Percentiles rank a stretch among this genome's conserved stretches.
phyloP scores from a whole-genome alignment of 2,329 filamentous ascomycete genomes.

The Aspergillus versicolor region DNA sequence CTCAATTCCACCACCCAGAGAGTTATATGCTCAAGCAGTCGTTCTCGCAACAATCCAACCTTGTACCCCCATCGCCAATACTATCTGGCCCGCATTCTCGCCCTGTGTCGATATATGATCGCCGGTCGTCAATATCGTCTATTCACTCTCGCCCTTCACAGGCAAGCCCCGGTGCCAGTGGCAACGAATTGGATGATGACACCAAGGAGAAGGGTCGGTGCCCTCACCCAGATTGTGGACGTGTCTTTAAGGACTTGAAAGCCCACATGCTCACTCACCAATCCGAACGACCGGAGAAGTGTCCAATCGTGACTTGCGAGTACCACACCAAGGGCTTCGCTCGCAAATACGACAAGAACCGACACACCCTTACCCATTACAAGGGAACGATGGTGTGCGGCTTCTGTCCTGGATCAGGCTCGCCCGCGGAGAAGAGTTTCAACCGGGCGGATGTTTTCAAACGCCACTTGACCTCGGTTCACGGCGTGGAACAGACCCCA shows the following conservation, averaged over 20 bases:
- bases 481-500: constrained; percentile 88
- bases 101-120: constrained; percentile 45
- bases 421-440: constrained; percentile 88
- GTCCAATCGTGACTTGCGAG: constrained; percentile 86
- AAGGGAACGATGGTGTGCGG: constrained; percentile 97
- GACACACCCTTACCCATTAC: constrained; percentile 92
- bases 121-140: constrained; percentile 69
- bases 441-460: constrained; percentile 97
- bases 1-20: constrained; percentile 32
- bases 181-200: constrained; percentile 63
- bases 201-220: constrained; percentile 66
- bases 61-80: constrained; percentile 58
- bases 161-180: constrained; percentile 59
- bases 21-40: constrained; percentile 30
- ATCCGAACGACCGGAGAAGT: constrained; percentile 88
- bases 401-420: constrained; percentile 87
- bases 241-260: constrained; percentile 85
- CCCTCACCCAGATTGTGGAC: constrained; percentile 79
- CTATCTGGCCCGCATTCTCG: constrained; percentile 54
- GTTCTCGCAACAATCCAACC: constrained; percentile 24
- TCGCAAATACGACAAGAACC: constrained; percentile 93
- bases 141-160: constrained; percentile 65
- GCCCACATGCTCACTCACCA: constrained; percentile 95
- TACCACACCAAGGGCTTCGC: constrained; percentile 92
- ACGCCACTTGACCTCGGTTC: constrained; percentile 84